Evolutionary conservation across 495 filamentous ascomycete species (phyloP).

Genomic region (Aspergillus nanangensis): DNA sequence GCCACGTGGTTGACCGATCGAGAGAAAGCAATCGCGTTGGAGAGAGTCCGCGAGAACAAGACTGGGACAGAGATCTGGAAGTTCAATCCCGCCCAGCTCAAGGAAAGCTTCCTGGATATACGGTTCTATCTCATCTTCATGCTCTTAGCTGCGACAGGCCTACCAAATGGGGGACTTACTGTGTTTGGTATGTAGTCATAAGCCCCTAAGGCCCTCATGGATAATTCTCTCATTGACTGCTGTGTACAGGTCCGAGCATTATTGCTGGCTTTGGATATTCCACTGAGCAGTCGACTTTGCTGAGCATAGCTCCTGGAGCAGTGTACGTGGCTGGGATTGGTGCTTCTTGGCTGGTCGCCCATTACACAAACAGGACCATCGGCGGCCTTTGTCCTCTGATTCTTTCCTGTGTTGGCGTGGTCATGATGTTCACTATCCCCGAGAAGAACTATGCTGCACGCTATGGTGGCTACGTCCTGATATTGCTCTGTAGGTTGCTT

Average conservation of each 20-base stretch:
- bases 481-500: too few relatives aligned
- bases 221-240: not conserved
- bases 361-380: not conserved
- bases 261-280: not conserved
- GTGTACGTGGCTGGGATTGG: not conserved
- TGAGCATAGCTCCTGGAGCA: not conserved
- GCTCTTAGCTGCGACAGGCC: not conserved
- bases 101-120: slow-evolving; percentile 16
- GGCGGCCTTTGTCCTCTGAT: not conserved
- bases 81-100: slow-evolving; percentile 21
- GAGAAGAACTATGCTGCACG: too few relatives aligned
- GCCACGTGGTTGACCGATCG: slow-evolving; percentile 25
- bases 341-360: not conserved
- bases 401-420: not conserved
- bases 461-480: too few relatives aligned
- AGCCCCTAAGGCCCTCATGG: not conserved
- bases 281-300: not conserved
- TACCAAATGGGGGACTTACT: slow-evolving; percentile 1
- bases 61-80: slow-evolving; percentile 23
- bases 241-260: not conserved
- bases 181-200: not conserved
- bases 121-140: not conserved
- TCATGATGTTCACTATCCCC: too few relatives aligned
- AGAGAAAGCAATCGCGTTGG: slow-evolving; percentile 24
- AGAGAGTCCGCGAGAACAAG: slow-evolving; percentile 23